phyloP scores from a whole-genome alignment of 2,329 filamentous ascomycete species.

The Emergomyces pasteurianus region DNA sequence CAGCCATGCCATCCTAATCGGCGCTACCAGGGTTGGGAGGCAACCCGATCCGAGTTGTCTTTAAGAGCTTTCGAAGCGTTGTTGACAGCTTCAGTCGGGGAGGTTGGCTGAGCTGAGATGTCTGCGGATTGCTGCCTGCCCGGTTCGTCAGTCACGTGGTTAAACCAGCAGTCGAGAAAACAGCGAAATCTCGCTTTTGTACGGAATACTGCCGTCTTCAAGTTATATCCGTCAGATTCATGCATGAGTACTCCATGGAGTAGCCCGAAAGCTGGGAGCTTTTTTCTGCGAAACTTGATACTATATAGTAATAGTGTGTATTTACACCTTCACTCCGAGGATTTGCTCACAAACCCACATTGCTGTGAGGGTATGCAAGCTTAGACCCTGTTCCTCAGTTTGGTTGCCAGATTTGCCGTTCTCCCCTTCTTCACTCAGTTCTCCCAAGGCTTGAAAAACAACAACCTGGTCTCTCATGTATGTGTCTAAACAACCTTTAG shows the following conservation, averaged over 20 bases:
- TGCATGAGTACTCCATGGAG: no score
- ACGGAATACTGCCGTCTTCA: no score
- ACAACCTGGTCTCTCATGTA: constrained; percentile 48
- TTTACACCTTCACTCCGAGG: constrained; percentile 14
- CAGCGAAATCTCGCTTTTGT: neutral
- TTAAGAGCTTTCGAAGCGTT: neutral
- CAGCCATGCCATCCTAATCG: constrained; percentile 39
- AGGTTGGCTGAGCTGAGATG: neutral
- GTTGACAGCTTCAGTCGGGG: neutral
- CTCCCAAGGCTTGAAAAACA: constrained; percentile 46
- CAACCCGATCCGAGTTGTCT: neutral
- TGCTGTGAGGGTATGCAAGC: constrained; percentile 33
- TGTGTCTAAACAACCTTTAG: constrained; percentile 38
- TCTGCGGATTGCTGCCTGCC: no score
- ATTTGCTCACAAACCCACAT: constrained; percentile 33
- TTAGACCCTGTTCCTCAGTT: constrained; percentile 19
- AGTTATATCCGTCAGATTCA: neutral
- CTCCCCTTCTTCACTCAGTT: constrained; percentile 13
- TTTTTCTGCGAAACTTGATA: neutral
- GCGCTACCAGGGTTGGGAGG: neutral
- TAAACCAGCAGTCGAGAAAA: neutral
- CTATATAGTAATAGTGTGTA: neutral
- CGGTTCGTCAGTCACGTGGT: neutral
- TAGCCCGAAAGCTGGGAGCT: neutral
- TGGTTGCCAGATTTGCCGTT: constrained; percentile 9